Evolutionary conservation across 2,329 filamentous ascomycete species (phyloP).

Genomic region (Geoglossum cookeanum): DNA sequence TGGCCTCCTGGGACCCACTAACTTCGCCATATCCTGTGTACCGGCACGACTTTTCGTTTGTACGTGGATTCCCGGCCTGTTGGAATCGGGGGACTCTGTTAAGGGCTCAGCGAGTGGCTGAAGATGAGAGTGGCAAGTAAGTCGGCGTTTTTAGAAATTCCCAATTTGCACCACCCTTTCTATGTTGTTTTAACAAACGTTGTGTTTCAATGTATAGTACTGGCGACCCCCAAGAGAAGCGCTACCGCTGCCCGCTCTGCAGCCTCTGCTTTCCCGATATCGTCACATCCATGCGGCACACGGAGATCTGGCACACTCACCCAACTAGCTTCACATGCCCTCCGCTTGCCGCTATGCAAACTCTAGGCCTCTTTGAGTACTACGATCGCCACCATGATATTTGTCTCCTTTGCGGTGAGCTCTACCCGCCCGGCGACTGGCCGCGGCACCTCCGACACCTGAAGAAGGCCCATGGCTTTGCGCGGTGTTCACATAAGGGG

Average conservation of each 20-base stretch:
- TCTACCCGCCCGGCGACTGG: background rate
- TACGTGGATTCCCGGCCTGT: background rate
- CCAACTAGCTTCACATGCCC: background rate
- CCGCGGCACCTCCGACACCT: background rate
- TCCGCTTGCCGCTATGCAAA: background rate
- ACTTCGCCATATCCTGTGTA: background rate
- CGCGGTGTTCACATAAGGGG: background rate
- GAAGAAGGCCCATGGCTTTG: background rate
- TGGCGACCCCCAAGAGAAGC: background rate
- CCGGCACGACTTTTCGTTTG: background rate
- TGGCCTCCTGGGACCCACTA: background rate
- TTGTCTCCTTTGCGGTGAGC: background rate
- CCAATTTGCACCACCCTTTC: background rate
- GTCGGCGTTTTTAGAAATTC: background rate
- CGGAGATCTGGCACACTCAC: background rate
- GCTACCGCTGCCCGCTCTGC: background rate
- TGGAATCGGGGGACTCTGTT: background rate
- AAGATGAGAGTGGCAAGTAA: background rate
- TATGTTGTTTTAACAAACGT: background rate
- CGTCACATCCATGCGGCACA: background rate
- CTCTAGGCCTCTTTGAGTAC: background rate
- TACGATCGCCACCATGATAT: background rate
- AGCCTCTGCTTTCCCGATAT: background rate
- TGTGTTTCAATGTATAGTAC: background rate
- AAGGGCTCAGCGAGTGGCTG: background rate